phyloP scores from a whole-genome alignment of 768 basidiomycete genomes.

The Mycena latifolia region DNA sequence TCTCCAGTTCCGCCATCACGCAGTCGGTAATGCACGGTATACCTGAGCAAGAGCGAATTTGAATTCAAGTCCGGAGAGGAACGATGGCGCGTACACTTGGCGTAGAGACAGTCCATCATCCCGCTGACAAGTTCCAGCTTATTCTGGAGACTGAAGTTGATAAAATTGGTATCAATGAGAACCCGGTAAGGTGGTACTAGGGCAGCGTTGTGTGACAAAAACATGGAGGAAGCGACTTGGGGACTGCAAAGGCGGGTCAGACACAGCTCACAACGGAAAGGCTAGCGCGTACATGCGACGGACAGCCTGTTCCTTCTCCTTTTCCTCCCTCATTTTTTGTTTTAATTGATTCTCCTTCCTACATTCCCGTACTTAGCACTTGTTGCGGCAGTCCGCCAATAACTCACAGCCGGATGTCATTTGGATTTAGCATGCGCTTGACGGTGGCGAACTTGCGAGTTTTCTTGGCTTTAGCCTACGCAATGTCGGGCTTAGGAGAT shows the following conservation, averaged over 20 bases:
- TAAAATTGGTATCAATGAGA: conserved; percentile 99
- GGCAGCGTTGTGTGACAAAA: conserved; percentile 94
- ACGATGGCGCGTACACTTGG: conserved; percentile 77
- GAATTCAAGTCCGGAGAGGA: conserved; percentile 27
- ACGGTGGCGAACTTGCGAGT: conserved; percentile 95
- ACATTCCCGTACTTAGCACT: conserved; percentile 29
- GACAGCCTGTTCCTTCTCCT: conserved; percentile 81
- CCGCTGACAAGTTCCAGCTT: conserved; percentile 94
- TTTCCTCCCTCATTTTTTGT: conserved; percentile 86
- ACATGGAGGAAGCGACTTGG: conserved; percentile 91
- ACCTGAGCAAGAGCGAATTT: conserved; percentile 60
- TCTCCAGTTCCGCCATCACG: conserved; percentile 98
- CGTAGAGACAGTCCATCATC: conserved; percentile 99
- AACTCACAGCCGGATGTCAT: conserved; percentile 90
- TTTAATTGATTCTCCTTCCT: conserved; percentile 97
- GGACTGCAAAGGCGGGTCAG: conserved; percentile 60
- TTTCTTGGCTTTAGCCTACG: conserved; percentile 90
- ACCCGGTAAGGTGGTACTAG: conserved; percentile 98
- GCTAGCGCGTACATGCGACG: conserved; percentile 72
- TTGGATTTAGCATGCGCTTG: conserved; percentile 94
- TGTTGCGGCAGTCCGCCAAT: conserved; percentile 9
- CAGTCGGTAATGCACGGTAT: conserved; percentile 99
- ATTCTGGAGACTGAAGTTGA: conserved; percentile 98
- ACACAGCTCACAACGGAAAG: conserved; percentile 11
- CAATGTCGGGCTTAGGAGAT: not conserved